Evolutionary conservation across 1,284 basidiomycete genomes (phyloP).

Genomic region (Anthracocystis panici-leucophaei): DNA sequence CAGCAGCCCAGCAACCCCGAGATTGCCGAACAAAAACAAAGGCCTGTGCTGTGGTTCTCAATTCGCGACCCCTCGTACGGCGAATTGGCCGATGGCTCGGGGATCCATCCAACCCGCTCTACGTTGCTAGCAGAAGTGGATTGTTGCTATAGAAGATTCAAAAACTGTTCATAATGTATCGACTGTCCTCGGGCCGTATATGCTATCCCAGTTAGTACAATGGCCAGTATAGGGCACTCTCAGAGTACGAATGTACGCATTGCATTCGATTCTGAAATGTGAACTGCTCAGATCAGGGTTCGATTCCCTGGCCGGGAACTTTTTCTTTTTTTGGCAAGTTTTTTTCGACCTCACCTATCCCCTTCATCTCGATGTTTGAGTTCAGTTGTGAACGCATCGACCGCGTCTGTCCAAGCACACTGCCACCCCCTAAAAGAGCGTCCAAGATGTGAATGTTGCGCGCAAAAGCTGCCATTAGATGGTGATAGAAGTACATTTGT

Average conservation of each 20-base stretch:
- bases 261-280: no score
- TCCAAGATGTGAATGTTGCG: neutral
- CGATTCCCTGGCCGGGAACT: conserved; percentile 57
- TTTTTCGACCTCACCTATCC: neutral
- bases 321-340: conserved; percentile 5
- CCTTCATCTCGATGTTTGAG: neutral
- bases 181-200: no score
- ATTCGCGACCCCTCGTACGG: no score
- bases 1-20: no score
- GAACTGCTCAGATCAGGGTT: conserved; percentile 53
- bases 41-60: no score
- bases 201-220: conserved; percentile 37
- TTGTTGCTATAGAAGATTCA: no score
- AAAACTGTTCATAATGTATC: no score
- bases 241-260: neutral
- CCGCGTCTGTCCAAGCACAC: neutral
- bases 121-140: no score
- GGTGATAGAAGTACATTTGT: conserved; percentile 8
- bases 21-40: no score
- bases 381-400: neutral
- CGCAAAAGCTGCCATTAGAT: neutral
- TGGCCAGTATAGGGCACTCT: conserved; percentile 32
- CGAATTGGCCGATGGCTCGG: no score
- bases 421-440: no score
- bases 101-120: no score